Evolutionary conservation across 1,284 basidiomycete species (phyloP), one percentile per base, ranked within the genome.

Genomic region (Waitea zeae): DNA sequence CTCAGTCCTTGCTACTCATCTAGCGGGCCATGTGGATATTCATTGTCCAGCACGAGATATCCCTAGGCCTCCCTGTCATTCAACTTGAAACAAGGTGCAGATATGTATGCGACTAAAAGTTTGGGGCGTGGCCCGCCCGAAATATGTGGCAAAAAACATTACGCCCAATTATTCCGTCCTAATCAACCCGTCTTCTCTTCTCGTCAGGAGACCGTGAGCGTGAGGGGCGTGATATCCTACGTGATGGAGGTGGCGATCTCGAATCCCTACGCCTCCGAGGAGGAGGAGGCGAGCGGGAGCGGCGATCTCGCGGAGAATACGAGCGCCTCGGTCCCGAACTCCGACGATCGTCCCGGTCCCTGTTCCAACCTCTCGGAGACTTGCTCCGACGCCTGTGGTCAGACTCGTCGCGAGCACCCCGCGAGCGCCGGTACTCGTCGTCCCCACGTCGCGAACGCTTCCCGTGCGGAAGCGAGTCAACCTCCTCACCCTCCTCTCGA

Each of bases 331-430:
- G 13, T 52, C 45, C 20, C 49, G 46, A 44, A 31, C 38, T 39
- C 38, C 46, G 41, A 35, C 44, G 39, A 24, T 42, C 37, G 9
- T 46, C 47, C 22, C 44, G 43, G 17, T 44, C 43, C 14, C 38
- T 31, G 28, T 40, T 40, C 44, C 44, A 19, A 49, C 49, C 31
- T 48, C 42, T 44, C 48, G 41, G 43, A 47, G 38, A 42, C 51
- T 37, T 40, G 48, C 41, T 37, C 50, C 39, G 27, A 49, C 45
- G 43, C 49, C 49, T 2, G 45, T 42, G 22, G 48, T 44, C 54
- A 51, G 27, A 59, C 62, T 36, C 56, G 58, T 66, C 67, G 65
- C 15, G 59, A 56, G 13, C 49, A 47, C 9, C 49, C 44, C 12
- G 54, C 51, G 3, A 7, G n/a, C 24, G 24, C n/a, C 24, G 24